Evolutionary conservation across 352 stramenopile genomes (phyloP).

Genomic region (Globisporangium solare): DNA sequence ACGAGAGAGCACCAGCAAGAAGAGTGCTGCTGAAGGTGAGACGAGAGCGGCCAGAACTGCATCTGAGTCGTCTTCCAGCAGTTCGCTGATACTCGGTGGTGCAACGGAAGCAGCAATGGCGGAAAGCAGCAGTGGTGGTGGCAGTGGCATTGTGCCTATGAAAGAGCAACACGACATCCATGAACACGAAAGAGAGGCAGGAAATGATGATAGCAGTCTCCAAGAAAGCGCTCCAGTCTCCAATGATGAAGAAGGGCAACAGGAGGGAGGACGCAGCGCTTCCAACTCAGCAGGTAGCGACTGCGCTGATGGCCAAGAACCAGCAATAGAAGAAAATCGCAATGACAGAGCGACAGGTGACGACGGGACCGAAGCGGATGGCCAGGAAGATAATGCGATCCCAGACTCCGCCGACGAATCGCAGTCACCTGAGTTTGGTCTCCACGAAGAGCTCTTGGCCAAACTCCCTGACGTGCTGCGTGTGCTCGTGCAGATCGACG

Average conservation of each 20-base stretch:
- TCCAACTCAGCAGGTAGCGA: neutral
- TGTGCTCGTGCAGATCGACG: slow-evolving; percentile 48
- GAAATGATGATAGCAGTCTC: neutral
- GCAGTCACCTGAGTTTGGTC: neutral
- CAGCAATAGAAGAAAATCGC: neutral
- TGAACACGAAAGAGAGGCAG: neutral
- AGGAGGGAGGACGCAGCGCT: no score
- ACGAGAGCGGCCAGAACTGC: neutral
- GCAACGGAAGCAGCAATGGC: neutral
- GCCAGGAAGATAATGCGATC: neutral
- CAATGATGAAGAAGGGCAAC: no score
- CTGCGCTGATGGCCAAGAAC: neutral
- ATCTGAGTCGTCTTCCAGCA: slow-evolving; percentile 7
- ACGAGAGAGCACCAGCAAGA: neutral
- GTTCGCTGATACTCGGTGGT: neutral
- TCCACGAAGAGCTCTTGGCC: slow-evolving; percentile 14
- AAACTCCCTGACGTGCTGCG: slow-evolving; percentile 38
- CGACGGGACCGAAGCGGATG: neutral
- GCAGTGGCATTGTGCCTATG: neutral
- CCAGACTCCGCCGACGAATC: neutral
- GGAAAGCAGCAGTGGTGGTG: neutral
- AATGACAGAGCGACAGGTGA: neutral
- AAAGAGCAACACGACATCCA: neutral
- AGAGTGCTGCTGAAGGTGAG: neutral
- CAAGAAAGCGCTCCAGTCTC: neutral